Evolutionary conservation across 805 yeast genomes (phyloP), one percentile per base, ranked within the genome.

Genomic region (Starmerella vitae): DNA sequence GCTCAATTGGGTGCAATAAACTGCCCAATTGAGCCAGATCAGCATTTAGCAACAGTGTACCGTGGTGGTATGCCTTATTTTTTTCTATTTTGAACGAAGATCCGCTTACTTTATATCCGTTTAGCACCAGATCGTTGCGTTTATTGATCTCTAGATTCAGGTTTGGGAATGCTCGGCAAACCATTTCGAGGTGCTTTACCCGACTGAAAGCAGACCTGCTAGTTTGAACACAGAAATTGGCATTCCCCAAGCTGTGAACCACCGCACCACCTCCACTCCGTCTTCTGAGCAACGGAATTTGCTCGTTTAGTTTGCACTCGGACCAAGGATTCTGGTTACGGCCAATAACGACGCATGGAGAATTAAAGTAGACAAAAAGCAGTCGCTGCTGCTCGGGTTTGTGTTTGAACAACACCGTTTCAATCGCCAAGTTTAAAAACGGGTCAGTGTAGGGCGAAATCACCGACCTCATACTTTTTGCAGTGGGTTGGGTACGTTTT

Each of bases 231-330:
- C 93, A 77, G 58, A 78, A 91, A 54, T 91, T 91, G 15, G 78
- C 74, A 52, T 91, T 91, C 0, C 96, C 94, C 4, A 66, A 47
- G 58, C 88, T 98, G 56, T 91, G 99, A 9, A 85, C 94, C 1
- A 91, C 99, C 0, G 96, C 75, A 0, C 99, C 99, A 2, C 99
- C 99, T 0, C 99, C 99, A 7, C 91, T 77, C 34, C 70, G 63
- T 40, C 99, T 65, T 49, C 99, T 65, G 5, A 91, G 55, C 6
- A 86, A 53, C 0, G 93, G 88, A 20, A 82, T 66, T 4, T 81
- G 60, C 12, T 72, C 52, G 0, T 72, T 67, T 2, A 91, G 41
- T 50, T 82, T 80, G 29, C 76, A 68, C 55, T 91, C 99, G 42
- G 75, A 72, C 83, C 88, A 88, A 2, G 95, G 93, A 46, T 85